These are phyloP conservation scores for Trichoderma parareesei DNA, from an alignment of 495 filamentous ascomycete species.

Conservation along the genomic window DNA sequence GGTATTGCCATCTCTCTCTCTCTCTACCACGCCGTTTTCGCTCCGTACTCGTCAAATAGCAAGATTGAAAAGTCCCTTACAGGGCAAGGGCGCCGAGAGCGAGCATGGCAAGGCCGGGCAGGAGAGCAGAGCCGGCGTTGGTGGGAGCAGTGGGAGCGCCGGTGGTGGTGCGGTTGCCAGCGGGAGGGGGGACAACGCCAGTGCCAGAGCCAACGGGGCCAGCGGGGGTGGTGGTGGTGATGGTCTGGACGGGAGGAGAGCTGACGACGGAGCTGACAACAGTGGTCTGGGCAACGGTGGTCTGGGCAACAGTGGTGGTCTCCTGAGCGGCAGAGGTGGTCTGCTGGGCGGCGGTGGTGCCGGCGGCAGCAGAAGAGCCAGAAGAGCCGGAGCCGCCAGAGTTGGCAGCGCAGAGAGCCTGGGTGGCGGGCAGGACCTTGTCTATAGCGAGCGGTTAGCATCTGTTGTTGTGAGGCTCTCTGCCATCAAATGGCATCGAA, in stretches of 20 bases:
- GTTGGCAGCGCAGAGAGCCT: conserved; percentile 26
- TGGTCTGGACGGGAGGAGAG: conserved; percentile 12
- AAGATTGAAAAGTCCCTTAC: not conserved
- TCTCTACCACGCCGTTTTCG: not conserved
- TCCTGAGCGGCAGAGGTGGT: conserved; percentile 9
- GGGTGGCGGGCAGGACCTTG: conserved; percentile 32
- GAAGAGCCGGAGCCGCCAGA: conserved; percentile 4
- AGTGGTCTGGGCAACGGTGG: conserved; percentile 13
- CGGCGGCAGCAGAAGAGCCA: not conserved
- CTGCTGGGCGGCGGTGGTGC: conserved; percentile 5
- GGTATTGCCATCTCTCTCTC: not conserved
- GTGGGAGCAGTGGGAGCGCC: not conserved
- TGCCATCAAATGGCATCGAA: too few species aligned
- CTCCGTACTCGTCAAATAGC: too few species aligned
- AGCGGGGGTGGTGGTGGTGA: conserved; percentile 9
- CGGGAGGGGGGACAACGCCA: not conserved
- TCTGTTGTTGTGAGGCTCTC: too few species aligned
- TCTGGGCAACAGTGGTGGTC: conserved; percentile 7
- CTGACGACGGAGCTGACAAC: conserved; percentile 10
- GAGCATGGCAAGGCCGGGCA: conserved; percentile 8
- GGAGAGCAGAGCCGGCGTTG: not conserved
- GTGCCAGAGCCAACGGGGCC: conserved; percentile 15
- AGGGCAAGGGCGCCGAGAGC: conserved; percentile 5
- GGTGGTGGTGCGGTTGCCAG: not conserved
- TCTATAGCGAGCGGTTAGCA: conserved; percentile 15